Evolutionary conservation across 2,329 filamentous ascomycete genomes (phyloP).

Genomic region (Aspergillus arachidicola): DNA sequence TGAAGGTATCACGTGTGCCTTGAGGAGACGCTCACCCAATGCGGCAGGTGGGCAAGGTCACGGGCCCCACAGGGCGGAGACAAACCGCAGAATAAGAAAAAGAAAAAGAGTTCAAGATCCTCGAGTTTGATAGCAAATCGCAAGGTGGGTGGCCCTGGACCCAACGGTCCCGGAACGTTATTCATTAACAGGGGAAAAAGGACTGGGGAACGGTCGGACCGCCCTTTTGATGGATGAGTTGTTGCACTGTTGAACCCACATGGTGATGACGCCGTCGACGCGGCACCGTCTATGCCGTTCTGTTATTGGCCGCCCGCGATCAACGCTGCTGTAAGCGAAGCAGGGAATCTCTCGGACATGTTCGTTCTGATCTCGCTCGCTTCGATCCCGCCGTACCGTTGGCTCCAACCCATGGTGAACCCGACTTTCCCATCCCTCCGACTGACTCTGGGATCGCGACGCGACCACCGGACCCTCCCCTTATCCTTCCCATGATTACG

Average conservation of each 20-base stretch:
- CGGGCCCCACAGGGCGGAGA: neutral
- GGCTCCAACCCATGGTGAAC: constrained; percentile 22
- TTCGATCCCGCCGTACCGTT: constrained; percentile 32
- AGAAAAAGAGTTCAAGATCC: neutral
- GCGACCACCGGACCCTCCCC: constrained; percentile 10
- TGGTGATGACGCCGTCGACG: neutral
- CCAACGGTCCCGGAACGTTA: neutral
- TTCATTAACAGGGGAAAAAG: neutral
- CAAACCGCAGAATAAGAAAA: neutral
- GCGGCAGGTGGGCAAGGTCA: neutral
- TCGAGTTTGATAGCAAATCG: neutral
- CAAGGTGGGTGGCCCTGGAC: neutral
- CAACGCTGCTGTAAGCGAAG: constrained; percentile 19
- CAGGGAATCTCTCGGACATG: constrained; percentile 32
- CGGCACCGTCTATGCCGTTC: neutral
- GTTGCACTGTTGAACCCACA: neutral
- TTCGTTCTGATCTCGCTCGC: constrained; percentile 32
- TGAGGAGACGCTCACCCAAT: neutral
- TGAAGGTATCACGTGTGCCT: neutral
- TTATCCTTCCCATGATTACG: constrained; percentile 23
- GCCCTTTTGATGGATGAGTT: neutral
- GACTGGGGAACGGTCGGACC: neutral
- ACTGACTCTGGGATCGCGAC: constrained; percentile 2
- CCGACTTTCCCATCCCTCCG: constrained; percentile 6
- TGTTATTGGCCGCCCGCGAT: constrained; percentile 6